Evolutionary conservation across 306 rosid genomes (phyloP).

Genomic region (Lathyrus aphaca): DNA sequence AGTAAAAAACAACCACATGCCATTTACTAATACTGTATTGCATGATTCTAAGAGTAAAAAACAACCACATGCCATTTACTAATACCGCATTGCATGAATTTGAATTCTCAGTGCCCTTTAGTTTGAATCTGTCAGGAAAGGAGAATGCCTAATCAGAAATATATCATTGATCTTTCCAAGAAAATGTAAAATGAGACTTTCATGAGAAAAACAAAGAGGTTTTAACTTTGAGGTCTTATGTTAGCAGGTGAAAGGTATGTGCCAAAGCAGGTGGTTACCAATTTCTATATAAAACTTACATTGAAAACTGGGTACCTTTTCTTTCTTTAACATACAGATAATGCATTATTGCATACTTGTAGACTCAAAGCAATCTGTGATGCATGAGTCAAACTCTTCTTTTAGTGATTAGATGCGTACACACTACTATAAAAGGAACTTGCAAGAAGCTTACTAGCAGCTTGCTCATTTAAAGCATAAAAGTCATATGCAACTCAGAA

Average conservation of each 20-base stretch:
- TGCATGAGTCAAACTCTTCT: conserved; percentile 23
- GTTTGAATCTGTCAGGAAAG: conserved; percentile 8
- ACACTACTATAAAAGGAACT: conserved; percentile 34
- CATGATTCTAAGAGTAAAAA: background rate
- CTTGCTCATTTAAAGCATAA: conserved; percentile 29
- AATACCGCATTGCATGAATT: conserved; percentile 1
- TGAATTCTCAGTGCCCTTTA: background rate
- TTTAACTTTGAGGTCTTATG: conserved; percentile 4
- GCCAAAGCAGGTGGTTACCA: background rate
- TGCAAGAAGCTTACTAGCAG: conserved; percentile 28
- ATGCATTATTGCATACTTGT: conserved; percentile 30
- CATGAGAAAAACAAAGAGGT: conserved; percentile 12
- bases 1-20: conserved; percentile 11
- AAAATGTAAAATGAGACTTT: conserved; percentile 7
- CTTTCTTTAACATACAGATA: conserved; percentile 16
- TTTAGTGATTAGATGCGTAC: conserved; percentile 17
- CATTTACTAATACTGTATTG: background rate
- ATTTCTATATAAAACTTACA: conserved; percentile 5
- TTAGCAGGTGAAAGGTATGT: conserved; percentile 17
- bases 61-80: conserved; percentile 7
- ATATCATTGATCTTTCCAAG: background rate
- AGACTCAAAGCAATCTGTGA: conserved; percentile 18
- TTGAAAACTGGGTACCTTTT: conserved; percentile 6
- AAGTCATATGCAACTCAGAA: conserved; percentile 23
- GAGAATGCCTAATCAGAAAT: background rate